These are phyloP conservation scores for Fusarium buxicola DNA, from an alignment of 2,329 filamentous ascomycete genomes.

Conservation along the genomic window DNA sequence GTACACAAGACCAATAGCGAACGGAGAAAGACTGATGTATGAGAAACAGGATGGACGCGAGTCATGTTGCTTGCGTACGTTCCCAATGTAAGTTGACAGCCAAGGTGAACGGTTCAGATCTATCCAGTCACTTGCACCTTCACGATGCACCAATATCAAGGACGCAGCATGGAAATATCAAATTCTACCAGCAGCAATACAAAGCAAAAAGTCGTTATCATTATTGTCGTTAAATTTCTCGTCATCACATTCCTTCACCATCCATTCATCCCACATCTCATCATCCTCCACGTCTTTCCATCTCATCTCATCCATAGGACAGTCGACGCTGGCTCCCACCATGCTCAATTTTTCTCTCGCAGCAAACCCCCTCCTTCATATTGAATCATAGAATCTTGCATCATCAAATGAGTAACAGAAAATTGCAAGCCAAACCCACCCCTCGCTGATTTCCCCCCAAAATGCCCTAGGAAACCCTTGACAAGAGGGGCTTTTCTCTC, in stretches of 20 bases:
- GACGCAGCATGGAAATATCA: background rate
- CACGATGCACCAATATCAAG: background rate
- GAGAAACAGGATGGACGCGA: background rate
- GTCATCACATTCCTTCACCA: constrained; percentile 39
- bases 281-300: constrained; percentile 19
- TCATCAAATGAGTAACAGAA: background rate
- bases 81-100: background rate
- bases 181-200: constrained; percentile 11
- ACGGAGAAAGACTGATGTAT: background rate
- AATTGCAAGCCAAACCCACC: constrained; percentile 1
- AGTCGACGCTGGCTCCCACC: constrained; percentile 38
- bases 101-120: background rate
- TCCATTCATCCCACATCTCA: constrained; percentile 32
- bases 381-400: background rate
- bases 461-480: constrained; percentile 14
- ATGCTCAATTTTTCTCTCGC: constrained; percentile 34
- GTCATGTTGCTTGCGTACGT: background rate
- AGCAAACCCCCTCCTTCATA: constrained; percentile 14
- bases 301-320: constrained; percentile 24
- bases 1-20: background rate
- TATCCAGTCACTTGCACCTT: constrained; percentile 10
- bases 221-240: constrained; percentile 45
- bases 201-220: constrained; percentile 41
- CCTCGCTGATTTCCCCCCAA: constrained; percentile 20
- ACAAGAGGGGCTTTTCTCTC: constrained; percentile 25